phyloP scores from a whole-genome alignment of 805 yeast species.

The Ogataea minuta region DNA sequence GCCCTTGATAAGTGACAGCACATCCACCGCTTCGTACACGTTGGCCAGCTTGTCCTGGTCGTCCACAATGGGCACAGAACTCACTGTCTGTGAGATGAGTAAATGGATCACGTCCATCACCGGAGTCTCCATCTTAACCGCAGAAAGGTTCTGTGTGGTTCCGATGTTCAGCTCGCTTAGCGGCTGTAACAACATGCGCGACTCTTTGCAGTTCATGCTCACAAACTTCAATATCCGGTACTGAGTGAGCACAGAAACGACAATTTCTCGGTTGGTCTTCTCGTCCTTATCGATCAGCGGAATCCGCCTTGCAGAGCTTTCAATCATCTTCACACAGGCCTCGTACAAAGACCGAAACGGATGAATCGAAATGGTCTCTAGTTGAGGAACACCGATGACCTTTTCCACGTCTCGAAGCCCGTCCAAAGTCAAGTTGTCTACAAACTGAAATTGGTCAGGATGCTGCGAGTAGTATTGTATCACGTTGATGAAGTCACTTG shows the following conservation, averaged over 20 bases:
- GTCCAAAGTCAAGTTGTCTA: slow-evolving; percentile 79
- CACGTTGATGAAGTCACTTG: slow-evolving; percentile 90
- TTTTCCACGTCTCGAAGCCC: slow-evolving; percentile 85
- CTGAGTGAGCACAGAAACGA: slow-evolving; percentile 92
- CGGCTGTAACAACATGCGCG: slow-evolving; percentile 76
- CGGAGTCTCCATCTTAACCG: slow-evolving; percentile 87
- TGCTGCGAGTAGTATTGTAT: slow-evolving; percentile 89
- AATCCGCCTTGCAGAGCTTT: slow-evolving; percentile 85
- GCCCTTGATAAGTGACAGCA: slow-evolving; percentile 86
- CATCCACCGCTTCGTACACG: slow-evolving; percentile 95
- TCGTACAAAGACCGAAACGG: slow-evolving; percentile 88
- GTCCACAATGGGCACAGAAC: slow-evolving; percentile 92
- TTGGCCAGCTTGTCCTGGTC: slow-evolving; percentile 63
- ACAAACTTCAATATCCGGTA: slow-evolving; percentile 94
- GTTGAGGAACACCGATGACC: slow-evolving; percentile 80
- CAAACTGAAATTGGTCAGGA: slow-evolving; percentile 84
- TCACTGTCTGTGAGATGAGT: slow-evolving; percentile 74
- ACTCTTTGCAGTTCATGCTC: slow-evolving; percentile 93
- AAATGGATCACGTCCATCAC: slow-evolving; percentile 89
- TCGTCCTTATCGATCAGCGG: slow-evolving; percentile 95
- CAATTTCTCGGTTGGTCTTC: slow-evolving; percentile 88
- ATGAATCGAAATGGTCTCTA: slow-evolving; percentile 84
- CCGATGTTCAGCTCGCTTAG: slow-evolving; percentile 68
- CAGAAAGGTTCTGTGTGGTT: slow-evolving; percentile 53
- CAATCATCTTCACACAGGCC: slow-evolving; percentile 90